phyloP scores from a whole-genome alignment of 257 asterid species.

The Solanum megistacrolobum region DNA sequence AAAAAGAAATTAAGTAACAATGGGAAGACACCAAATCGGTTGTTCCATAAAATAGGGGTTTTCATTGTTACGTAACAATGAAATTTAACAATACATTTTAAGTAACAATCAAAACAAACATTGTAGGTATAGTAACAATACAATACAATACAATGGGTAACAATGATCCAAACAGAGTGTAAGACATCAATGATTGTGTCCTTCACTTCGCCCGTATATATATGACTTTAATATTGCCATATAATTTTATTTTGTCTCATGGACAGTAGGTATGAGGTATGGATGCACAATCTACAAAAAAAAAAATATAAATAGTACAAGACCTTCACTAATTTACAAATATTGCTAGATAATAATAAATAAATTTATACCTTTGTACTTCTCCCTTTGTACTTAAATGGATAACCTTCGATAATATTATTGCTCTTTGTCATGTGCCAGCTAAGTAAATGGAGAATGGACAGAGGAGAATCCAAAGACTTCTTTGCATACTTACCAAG shows the following conservation, averaged over 20 bases:
- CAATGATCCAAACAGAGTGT: too few relatives aligned
- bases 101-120: too few relatives aligned
- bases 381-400: background rate
- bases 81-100: too few relatives aligned
- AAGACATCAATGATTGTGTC: background rate
- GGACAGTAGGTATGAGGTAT: background rate
- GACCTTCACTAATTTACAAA: background rate
- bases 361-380: background rate
- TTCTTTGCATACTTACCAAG: background rate
- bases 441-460: background rate
- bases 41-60: too few relatives aligned
- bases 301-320: background rate
- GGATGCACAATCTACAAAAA: background rate
- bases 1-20: too few relatives aligned
- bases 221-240: background rate
- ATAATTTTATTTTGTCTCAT: background rate
- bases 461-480: background rate
- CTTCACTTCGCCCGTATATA: background rate
- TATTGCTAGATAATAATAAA: background rate
- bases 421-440: background rate
- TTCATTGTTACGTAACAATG: too few relatives aligned
- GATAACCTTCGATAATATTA: background rate
- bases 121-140: too few relatives aligned
- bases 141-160: too few relatives aligned
- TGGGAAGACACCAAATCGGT: too few relatives aligned